Base-by-base conservation (phyloP, 2,329 filamentous ascomycete species). In the Macrophomina phaseolina region DNA sequence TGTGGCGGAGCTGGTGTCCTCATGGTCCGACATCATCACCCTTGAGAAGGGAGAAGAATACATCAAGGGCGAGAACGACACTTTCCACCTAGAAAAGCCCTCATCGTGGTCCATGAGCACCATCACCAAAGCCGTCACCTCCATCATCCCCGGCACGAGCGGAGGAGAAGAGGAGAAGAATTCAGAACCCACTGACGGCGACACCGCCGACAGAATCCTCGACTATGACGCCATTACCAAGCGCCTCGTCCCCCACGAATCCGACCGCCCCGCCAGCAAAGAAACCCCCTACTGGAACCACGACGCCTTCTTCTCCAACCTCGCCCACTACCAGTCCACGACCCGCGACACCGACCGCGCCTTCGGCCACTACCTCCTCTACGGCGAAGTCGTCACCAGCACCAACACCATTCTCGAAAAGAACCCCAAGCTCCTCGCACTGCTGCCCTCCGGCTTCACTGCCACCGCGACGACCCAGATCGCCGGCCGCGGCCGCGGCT, bases 381-480 rank as follows among this genome's bases (percentile, higher is more conserved):
- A 98, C 74, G 94, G 91, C 64, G 93, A 97, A 77, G 93, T 97
- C 6, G 85, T 97, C 16, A 97, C 94, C 2, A 97, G 93, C 76
- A 99, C 95, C 34, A 97, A 94, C 79, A 97, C 94, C 0, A 83
- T 98, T 5, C 85, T 97, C 6, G 95, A 98, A 74, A 97, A 95
- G 90, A 99, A 99, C 75, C 87, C 89, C 0, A 88, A 88, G 36
- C 82, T 97, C 30, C 87, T 97, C 42, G 86, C 89, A 5, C 87
- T 85, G 52, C 84, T 98, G 0, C 92, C 94, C 0, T 89, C 87
- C 0, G 95, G 95, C n/a, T 93, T 97, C 76, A 97, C 94, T 0
- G 84, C 92, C 11, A 90, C 91, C 0, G 94, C 95, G 0, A 95
- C 93, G 0, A 93, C 91, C 0, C 94, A 98, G 77, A 84, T 97